Evolutionary conservation across 106 monocot genomes (phyloP), one percentile per base, ranked within the genome.

Genomic region (Dioscorea dumetorum): DNA sequence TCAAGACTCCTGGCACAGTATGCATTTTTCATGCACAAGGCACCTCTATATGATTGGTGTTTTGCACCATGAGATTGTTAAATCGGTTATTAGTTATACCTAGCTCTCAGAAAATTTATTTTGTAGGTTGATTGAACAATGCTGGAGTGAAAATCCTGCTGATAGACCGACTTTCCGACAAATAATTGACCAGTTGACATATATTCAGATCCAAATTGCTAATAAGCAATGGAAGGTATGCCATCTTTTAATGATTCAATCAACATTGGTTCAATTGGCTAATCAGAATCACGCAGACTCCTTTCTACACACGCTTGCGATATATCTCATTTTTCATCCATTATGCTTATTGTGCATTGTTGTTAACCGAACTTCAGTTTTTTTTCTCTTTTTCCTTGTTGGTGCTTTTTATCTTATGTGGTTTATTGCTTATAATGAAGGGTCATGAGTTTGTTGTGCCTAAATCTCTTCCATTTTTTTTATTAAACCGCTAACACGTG

Each of bases 61-160:
- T 49, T 12, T 66, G 5, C 4, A 10, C 22, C 13, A 50, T 50
- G 13, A 64, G 18, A 62, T 10, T 8, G 6, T 41, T 5, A 41
- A 6, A 8, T 41, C 41, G 0, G 6, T 8, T 41, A 5, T 5
- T 41, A 41, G 41, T 6, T 41, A 6, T 41, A 5, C 10, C 41
- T 5, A 41, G 41, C 41, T 41, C 41, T 41, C 41, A 41, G 41
- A 41, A 41, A 41, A 10, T 41, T 41, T 41, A 10, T 41, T 8
- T 41, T 41, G 41, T 10, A 94, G 94, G 83, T 81, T 94, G 50
- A 94, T 94, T 70, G 90, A 85, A 48, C 75, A 78, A 62, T 94
- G 90, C 73, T 94, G 94, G 94, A 81, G 75, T 48, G 83, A 87
- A 67, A 81, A 90, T 65, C 94, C 94, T 60, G 59, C 80, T 52